Base-by-base conservation (phyloP, 2,329 filamentous ascomycete species). In the Alternaria ethzedia region DNA sequence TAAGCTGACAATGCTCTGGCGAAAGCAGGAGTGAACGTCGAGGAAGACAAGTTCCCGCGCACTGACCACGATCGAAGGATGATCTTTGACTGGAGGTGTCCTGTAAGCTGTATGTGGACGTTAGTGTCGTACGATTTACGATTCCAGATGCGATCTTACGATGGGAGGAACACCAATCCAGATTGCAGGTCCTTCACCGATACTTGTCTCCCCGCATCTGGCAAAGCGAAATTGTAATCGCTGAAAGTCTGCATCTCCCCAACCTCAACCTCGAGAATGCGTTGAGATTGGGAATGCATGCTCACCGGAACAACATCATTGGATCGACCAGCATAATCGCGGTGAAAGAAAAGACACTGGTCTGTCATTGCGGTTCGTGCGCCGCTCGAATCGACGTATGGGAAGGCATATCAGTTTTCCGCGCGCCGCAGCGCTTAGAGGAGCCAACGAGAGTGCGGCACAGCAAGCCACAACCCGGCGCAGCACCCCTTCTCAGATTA, bases 391-490 rank as follows among this genome's bases (percentile, higher is more conserved):
- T 26, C 17, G n/a, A 32, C 45, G 45, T 52, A 32, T 52, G 12
- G 25, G 47, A 23, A 41, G 41, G 17, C 17, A 15, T 58, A 25
- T 46, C 44, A 52, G n/a, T 44, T 57, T 36, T 44, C 59, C 26
- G 41, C 30, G 51, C 58, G 49, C 62, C 58, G 21, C 49, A 51
- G 62, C 62, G 62, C 58, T 61, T 64, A 49, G 17, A 54, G 26
- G 8, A 36, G 21, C 62, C 58, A 64, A 64, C 41, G 28, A 50
- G 36, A 50, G 26, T 6, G 17, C n/a, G 12, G 47, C 23, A 57
- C 26, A 30, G 44, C 21, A 57, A 52, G 58, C 54, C 59, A 45
- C 11, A 8, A 9, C 23, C 30, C 21, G 43, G 41, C 50, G 30
- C 47, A 43, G 32, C 41, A 47, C 6, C 54, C 43, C 36, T 57